phyloP scores from a whole-genome alignment of 192 early-diverging fungal genomes.

The Coemansia sp. region DNA sequence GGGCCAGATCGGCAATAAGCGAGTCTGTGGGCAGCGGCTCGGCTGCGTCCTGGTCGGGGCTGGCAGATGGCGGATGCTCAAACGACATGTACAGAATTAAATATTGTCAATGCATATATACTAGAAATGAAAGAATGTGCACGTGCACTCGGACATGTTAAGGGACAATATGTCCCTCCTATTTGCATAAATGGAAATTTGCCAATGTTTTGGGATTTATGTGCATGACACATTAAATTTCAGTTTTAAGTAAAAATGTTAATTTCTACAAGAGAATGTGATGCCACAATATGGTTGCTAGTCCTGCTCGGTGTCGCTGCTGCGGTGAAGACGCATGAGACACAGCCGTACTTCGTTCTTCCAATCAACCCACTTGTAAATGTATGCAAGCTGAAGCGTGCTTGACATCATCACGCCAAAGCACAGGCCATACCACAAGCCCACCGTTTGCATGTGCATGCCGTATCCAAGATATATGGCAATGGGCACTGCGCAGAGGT shows the following conservation, averaged over 20 bases:
- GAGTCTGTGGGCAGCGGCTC: background rate
- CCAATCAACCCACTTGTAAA: conserved; percentile 30
- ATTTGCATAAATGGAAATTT: background rate
- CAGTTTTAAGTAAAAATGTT: too few relatives aligned
- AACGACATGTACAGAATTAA: background rate
- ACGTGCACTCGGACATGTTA: background rate
- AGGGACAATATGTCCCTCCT: background rate
- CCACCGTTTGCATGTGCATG: conserved; percentile 17
- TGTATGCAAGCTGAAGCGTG: conserved; percentile 19
- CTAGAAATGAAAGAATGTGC: background rate
- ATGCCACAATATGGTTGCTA: background rate
- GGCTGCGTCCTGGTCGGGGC: background rate
- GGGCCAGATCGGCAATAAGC: background rate
- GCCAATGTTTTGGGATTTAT: background rate
- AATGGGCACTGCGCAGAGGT: conserved; percentile 48
- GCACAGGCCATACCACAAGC: conserved; percentile 35
- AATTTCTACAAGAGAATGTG: too few relatives aligned
- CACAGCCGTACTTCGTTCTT: conserved; percentile 24
- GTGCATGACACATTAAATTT: too few relatives aligned
- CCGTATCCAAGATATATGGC: conserved; percentile 46
- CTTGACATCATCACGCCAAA: conserved; percentile 14
- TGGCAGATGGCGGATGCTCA: background rate
- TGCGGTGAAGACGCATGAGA: conserved; percentile 9
- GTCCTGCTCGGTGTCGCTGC: background rate
- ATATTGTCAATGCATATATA: background rate